These are phyloP conservation scores for Kuraishia hungarica DNA, from an alignment of 805 yeast genomes.

Conservation along the genomic window DNA sequence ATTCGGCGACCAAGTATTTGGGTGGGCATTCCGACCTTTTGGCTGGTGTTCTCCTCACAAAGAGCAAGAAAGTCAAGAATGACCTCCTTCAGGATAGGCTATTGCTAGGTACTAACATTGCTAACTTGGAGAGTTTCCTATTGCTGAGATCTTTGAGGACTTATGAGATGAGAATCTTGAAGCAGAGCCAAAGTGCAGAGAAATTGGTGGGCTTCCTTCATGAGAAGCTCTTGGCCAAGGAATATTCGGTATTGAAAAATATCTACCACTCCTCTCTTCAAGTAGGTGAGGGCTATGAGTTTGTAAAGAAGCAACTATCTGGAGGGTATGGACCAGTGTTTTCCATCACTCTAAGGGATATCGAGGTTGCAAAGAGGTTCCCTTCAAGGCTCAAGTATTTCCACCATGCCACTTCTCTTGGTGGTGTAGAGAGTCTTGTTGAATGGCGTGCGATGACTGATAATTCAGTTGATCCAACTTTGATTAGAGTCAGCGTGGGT, in stretches of 20 bases:
- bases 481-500: conserved; percentile 75
- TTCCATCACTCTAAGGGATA: conserved; percentile 43
- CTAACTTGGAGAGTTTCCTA: conserved; percentile 67
- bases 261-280: conserved; percentile 74
- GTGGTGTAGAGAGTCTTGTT: conserved; percentile 84
- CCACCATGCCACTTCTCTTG: conserved; percentile 88
- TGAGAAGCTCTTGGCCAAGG: conserved; percentile 28
- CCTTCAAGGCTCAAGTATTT: conserved; percentile 63
- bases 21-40: conserved; percentile 94
- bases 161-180: conserved; percentile 58
- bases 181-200: conserved; percentile 58
- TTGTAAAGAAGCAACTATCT: conserved; percentile 55
- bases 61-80: conserved; percentile 35
- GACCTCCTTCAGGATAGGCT: conserved; percentile 55
- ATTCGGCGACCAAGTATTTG: conserved; percentile 87
- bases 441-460: conserved; percentile 88
- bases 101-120: conserved; percentile 70
- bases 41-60: conserved; percentile 74
- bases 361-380: conserved; percentile 48
- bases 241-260: conserved; percentile 37
- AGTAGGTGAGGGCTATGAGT: conserved; percentile 36
- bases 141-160: conserved; percentile 77
- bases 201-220: conserved; percentile 50
- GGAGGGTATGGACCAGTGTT: conserved; percentile 71
- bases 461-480: conserved; percentile 38